Evolutionary conservation across 2,329 filamentous ascomycete species (phyloP).

Genomic region (Cladobotryum mycophilum): DNA sequence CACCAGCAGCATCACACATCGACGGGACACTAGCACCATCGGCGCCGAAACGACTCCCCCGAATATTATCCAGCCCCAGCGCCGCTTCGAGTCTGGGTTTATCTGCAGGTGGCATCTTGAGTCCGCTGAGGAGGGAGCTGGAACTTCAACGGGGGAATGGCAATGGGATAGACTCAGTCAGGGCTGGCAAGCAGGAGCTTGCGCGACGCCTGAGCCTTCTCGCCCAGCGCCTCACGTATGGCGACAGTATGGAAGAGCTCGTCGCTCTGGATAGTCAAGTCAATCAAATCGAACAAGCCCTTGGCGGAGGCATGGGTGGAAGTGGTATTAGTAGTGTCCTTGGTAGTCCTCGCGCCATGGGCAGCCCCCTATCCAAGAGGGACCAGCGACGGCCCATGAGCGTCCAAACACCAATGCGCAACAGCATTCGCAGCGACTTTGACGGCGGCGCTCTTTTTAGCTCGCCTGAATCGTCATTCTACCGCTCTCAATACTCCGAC

Average conservation of each 20-base stretch:
- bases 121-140: constrained; percentile 25
- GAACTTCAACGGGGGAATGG: constrained; percentile 13
- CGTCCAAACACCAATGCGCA: constrained; percentile 19
- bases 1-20: constrained; percentile 10
- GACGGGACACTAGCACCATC: constrained; percentile 9
- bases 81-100: constrained; percentile 27
- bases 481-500: constrained; percentile 35
- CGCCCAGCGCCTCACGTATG: constrained; percentile 31
- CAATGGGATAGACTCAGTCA: constrained; percentile 17
- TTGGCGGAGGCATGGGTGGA: constrained; percentile 5
- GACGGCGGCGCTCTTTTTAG: constrained; percentile 26
- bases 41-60: constrained; percentile 14
- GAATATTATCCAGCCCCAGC: constrained; percentile 28
- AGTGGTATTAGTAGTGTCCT: constrained; percentile 15
- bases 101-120: constrained; percentile 23
- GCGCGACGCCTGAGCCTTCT: constrained; percentile 35
- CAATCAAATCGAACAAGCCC: constrained; percentile 31
- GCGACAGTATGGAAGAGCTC: constrained; percentile 29
- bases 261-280: constrained; percentile 29
- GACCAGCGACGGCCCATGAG: constrained; percentile 10
- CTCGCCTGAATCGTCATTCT: constrained; percentile 30
- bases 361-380: constrained; percentile 12
- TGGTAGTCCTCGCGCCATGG: background rate
- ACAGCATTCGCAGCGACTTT: constrained; percentile 7
- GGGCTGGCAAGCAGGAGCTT: constrained; percentile 37